phyloP scores from a whole-genome alignment of 768 basidiomycete genomes.

The Naematelia aurantialba region DNA sequence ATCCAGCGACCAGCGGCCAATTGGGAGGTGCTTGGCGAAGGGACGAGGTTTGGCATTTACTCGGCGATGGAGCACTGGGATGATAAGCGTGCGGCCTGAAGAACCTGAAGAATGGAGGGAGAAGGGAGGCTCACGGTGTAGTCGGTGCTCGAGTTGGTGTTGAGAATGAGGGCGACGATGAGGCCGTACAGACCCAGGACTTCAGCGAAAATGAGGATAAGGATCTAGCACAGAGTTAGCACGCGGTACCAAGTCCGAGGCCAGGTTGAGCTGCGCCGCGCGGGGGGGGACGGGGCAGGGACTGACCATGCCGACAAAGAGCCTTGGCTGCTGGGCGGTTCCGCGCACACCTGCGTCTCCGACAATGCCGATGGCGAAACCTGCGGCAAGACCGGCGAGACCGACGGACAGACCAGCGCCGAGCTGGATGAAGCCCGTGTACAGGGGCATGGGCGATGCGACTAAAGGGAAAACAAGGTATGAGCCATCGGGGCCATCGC shows the following conservation, averaged over 20 bases:
- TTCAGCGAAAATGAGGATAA: conserved; percentile 83
- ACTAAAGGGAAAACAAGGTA: no score
- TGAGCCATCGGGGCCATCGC: no score
- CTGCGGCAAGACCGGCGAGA: conserved; percentile 62
- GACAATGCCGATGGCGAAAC: conserved; percentile 75
- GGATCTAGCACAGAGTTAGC: conserved; percentile 56
- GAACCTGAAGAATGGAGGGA: background rate
- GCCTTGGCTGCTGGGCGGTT: conserved; percentile 89
- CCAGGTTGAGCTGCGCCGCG: no score
- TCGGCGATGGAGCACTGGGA: conserved; percentile 1
- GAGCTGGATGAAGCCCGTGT: conserved; percentile 62
- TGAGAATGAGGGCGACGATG: conserved; percentile 94
- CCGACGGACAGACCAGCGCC: conserved; percentile 90
- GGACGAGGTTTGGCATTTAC: background rate
- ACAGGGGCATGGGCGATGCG: conserved; percentile 73
- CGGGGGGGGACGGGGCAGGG: no score
- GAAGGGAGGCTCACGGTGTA: conserved; percentile 36
- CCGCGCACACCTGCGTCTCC: conserved; percentile 98
- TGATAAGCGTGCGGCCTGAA: background rate
- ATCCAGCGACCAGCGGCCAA: background rate
- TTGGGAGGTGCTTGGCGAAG: no score
- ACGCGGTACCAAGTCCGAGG: background rate
- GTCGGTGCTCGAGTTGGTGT: conserved; percentile 56
- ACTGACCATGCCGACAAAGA: conserved; percentile 82
- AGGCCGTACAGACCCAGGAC: conserved; percentile 88